These are phyloP conservation scores for Elaeis guineensis DNA, from an alignment of 176 grass and related monocot genomes.

Conservation along the genomic window DNA sequence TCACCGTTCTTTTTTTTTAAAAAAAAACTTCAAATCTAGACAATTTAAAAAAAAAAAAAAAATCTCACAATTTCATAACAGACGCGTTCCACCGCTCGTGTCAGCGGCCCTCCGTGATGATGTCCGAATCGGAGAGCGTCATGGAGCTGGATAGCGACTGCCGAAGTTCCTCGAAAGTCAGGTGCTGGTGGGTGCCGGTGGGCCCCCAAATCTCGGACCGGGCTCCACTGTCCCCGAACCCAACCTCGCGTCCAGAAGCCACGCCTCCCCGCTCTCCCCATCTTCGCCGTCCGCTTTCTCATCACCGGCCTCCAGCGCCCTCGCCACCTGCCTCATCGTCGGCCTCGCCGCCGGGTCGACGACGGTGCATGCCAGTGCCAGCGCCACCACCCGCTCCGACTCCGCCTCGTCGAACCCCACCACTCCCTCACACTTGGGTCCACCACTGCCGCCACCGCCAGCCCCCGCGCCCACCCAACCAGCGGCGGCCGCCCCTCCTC, in stretches of 20 bases:
- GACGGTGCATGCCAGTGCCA: conserved; percentile 7
- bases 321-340: conserved; percentile 12
- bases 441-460: not conserved
- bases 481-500: conserved; percentile 13
- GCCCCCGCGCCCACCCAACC: conserved; percentile 13
- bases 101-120: not conserved
- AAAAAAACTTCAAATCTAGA: too few species aligned
- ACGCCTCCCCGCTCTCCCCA: not conserved
- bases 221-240: not conserved
- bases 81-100: too few species aligned
- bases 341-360: not conserved
- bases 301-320: not conserved
- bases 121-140: not conserved
- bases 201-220: not conserved
- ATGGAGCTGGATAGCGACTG: not conserved
- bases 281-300: not conserved
- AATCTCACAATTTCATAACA: too few species aligned
- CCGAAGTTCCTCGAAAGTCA: not conserved
- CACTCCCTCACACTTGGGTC: not conserved
- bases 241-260: conserved; percentile 4
- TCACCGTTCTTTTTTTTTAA: too few species aligned
- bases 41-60: too few species aligned
- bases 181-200: not conserved
- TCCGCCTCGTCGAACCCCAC: not conserved
- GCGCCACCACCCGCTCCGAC: not conserved